phyloP scores from a whole-genome alignment of 768 basidiomycete genomes.

The Suillus alpinus region DNA sequence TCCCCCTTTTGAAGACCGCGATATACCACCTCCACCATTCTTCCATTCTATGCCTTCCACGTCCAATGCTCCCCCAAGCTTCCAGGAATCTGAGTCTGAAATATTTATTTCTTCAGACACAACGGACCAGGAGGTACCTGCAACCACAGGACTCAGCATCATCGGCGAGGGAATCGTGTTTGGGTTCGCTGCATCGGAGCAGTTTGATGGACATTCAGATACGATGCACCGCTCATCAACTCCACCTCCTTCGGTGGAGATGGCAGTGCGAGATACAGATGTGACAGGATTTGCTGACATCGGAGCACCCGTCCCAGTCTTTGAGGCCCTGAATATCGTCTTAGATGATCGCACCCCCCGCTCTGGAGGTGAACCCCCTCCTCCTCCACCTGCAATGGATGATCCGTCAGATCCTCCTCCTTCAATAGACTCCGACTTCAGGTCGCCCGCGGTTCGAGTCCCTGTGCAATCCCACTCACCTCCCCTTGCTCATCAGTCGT shows the following conservation, averaged over 20 bases:
- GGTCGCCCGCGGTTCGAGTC: conserved; percentile 29
- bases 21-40: conserved; percentile 67
- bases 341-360: conserved; percentile 33
- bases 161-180: conserved; percentile 76
- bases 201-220: conserved; percentile 80
- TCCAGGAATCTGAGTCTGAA: conserved; percentile 78
- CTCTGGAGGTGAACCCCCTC: conserved; percentile 51
- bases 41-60: conserved; percentile 60
- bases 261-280: conserved; percentile 69
- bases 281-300: conserved; percentile 64
- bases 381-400: conserved; percentile 80
- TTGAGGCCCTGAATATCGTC: conserved; percentile 58
- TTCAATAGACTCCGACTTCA: conserved; percentile 80
- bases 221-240: conserved; percentile 61
- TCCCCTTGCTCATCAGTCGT: conserved; percentile 32
- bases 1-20: conserved; percentile 83
- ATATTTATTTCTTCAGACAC: conserved; percentile 58
- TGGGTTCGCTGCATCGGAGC: conserved; percentile 67
- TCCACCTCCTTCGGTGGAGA: conserved; percentile 75
- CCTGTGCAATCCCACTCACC: conserved; percentile 18
- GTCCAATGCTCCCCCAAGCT: conserved; percentile 62
- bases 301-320: conserved; percentile 52
- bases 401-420: conserved; percentile 89
- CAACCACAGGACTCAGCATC: conserved; percentile 37
- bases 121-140: conserved; percentile 25